These are phyloP conservation scores for Daldinia bambusicola DNA, from an alignment of 495 filamentous ascomycete species.

Conservation along the genomic window DNA sequence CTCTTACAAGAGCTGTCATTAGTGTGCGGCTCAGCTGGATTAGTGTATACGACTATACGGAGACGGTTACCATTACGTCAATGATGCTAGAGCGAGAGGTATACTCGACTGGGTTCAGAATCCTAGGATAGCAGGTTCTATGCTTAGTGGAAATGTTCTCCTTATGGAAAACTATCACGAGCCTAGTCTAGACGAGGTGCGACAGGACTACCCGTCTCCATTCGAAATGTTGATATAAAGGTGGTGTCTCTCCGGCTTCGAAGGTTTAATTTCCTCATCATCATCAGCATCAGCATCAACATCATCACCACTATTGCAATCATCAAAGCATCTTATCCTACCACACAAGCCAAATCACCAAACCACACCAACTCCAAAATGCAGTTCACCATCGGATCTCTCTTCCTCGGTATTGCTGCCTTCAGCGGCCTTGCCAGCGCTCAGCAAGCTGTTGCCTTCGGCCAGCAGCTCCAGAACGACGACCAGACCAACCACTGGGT, in stretches of 20 bases:
- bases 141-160: not conserved
- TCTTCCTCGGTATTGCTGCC: not conserved
- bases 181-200: not conserved
- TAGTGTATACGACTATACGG: not conserved
- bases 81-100: not conserved
- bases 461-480: conserved; percentile 33
- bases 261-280: not conserved
- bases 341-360: not conserved
- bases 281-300: not conserved
- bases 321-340: not conserved
- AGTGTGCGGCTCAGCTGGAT: not conserved
- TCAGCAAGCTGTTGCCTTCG: conserved; percentile 2
- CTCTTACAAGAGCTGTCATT: not conserved
- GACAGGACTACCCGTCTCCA: not conserved
- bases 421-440: not conserved
- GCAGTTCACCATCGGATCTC: not conserved
- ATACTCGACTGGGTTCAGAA: not conserved
- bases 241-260: not conserved
- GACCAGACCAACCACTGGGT: conserved; percentile 41
- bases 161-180: not conserved
- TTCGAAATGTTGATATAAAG: not conserved
- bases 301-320: not conserved
- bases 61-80: not conserved
- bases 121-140: not conserved
- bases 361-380: not conserved